Conservation (phyloP, 345 rosid genomes). For the Ceriops zippeliana region DNA sequence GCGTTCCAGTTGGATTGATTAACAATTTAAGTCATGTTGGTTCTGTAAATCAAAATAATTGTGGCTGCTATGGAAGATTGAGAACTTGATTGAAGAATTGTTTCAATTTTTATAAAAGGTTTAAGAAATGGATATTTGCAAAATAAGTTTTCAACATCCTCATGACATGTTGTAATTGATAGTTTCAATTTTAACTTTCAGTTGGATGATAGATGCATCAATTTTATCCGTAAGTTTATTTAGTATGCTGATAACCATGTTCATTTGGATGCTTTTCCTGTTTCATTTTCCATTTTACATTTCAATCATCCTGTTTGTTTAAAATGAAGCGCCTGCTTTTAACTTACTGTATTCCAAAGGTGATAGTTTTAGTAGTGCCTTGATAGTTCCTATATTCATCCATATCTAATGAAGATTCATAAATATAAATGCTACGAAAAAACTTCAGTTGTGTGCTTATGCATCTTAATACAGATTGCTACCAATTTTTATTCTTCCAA, state of each 20-base stretch:
- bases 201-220: background rate
- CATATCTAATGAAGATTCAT: background rate
- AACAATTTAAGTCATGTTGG: too few relatives aligned
- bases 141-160: too few relatives aligned
- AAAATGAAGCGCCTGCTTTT: background rate
- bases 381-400: background rate
- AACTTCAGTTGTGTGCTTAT: constrained; percentile 10
- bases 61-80: background rate
- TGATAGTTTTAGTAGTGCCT: background rate
- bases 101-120: too few relatives aligned
- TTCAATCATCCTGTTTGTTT: background rate
- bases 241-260: background rate
- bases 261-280: background rate
- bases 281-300: background rate
- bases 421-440: constrained; percentile 1
- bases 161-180: background rate
- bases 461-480: constrained; percentile 56
- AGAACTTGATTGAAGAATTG: background rate
- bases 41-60: too few relatives aligned
- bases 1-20: too few relatives aligned
- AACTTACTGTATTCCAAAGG: background rate
- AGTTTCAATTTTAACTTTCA: background rate
- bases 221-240: background rate
- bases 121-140: too few relatives aligned
- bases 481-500: constrained; percentile 79